Conservation (phyloP, 257 asterid species). For the Nicotiana undulata region DNA sequence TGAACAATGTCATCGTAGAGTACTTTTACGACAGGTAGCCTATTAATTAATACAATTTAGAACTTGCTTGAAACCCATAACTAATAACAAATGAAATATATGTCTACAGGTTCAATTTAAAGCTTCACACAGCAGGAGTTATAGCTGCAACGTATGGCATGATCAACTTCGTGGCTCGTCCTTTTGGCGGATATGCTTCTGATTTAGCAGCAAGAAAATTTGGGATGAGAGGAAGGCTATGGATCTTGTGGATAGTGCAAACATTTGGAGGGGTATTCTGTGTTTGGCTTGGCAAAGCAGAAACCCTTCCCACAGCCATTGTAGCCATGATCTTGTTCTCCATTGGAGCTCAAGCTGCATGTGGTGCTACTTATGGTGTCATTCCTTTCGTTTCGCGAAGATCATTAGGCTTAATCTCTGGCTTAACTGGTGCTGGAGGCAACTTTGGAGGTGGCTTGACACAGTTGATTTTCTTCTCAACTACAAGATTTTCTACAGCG, state of each 20-base stretch:
- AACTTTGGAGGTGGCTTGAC: slow-evolving; percentile 42
- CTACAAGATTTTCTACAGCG: slow-evolving; percentile 30
- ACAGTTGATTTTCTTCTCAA: slow-evolving; percentile 32
- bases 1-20: slow-evolving; percentile 8
- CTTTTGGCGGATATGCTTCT: slow-evolving; percentile 9
- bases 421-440: slow-evolving; percentile 36
- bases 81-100: not conserved
- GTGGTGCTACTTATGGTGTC: slow-evolving; percentile 10
- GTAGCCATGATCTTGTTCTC: slow-evolving; percentile 3
- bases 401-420: slow-evolving; percentile 6
- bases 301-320: slow-evolving; percentile 3
- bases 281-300: slow-evolving; percentile 7
- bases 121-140: slow-evolving; percentile 10
- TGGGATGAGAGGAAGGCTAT: slow-evolving; percentile 13
- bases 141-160: slow-evolving; percentile 5
- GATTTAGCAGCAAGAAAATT: slow-evolving; percentile 9
- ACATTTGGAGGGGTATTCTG: slow-evolving; percentile 9
- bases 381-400: slow-evolving; percentile 13
- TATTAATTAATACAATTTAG: no score
- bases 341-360: slow-evolving; percentile 8
- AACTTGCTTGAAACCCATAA: no score
- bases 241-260: slow-evolving; percentile 6
- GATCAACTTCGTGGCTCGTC: not conserved
- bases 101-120: not conserved
- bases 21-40: not conserved